Conservation (phyloP, 306 rosid species). For the barrel medic (Medicago truncatula) region DNA sequence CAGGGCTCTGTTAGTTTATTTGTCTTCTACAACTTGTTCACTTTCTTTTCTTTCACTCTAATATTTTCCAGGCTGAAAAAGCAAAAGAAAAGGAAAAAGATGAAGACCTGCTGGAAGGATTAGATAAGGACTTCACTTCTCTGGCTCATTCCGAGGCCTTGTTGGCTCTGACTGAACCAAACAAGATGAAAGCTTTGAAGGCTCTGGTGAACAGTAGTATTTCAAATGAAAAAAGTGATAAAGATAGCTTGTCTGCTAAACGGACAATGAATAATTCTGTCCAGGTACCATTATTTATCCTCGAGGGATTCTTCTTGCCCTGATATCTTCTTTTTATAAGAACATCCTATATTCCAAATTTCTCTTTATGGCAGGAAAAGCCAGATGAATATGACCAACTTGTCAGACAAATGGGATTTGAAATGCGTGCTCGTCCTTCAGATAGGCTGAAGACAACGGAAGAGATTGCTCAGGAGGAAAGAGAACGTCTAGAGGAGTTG, state of each 20-base stretch:
- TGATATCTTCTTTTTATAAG: slow-evolving; percentile 24
- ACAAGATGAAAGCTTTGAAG: slow-evolving; percentile 73
- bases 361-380: slow-evolving; percentile 67
- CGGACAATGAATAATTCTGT: slow-evolving; percentile 39
- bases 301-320: slow-evolving; percentile 13
- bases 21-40: slow-evolving; percentile 20
- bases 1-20: slow-evolving; percentile 22
- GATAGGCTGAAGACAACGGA: slow-evolving; percentile 85
- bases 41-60: slow-evolving; percentile 19
- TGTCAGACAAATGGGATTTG: slow-evolving; percentile 74
- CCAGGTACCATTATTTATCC: slow-evolving; percentile 57
- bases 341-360: slow-evolving; percentile 31
- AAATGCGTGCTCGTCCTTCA: slow-evolving; percentile 92
- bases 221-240: slow-evolving; percentile 53
- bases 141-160: slow-evolving; percentile 64
- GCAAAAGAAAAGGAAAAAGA: slow-evolving; percentile 88
- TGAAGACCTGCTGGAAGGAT: slow-evolving; percentile 71
- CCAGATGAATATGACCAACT: slow-evolving; percentile 76
- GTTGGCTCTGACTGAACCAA: slow-evolving; percentile 65
- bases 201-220: slow-evolving; percentile 62
- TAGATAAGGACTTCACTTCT: slow-evolving; percentile 71
- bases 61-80: slow-evolving; percentile 76
- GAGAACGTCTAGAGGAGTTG: slow-evolving; percentile 70
- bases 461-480: slow-evolving; percentile 94
- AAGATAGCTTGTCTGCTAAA: slow-evolving; percentile 49